Percentiles rank a stretch among this genome's conserved stretches.
phyloP scores from a whole-genome alignment of 2,329 filamentous ascomycete genomes.

The Phyllosticta ampelicida region DNA sequence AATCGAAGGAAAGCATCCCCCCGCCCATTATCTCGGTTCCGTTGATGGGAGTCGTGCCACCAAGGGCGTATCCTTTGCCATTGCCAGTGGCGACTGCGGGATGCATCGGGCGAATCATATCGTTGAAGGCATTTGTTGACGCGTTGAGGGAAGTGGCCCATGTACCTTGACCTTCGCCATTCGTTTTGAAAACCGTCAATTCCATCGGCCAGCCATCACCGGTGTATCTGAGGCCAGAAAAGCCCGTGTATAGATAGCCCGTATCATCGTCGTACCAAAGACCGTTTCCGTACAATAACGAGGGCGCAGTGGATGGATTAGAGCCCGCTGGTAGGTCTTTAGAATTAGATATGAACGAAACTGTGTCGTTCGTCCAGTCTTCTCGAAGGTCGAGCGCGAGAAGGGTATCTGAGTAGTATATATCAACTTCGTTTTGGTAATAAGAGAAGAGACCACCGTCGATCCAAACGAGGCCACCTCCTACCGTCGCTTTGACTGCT shows the following conservation, averaged over 20 bases:
- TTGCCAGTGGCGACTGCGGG: constrained; percentile 7
- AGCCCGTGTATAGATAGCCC: constrained; percentile 7
- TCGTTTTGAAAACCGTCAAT: constrained; percentile 10
- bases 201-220: not conserved
- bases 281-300: constrained; percentile 4
- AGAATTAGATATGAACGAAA: not conserved
- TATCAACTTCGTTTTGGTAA: not conserved
- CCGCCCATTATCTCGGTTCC: not conserved
- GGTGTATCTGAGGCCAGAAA: constrained; percentile 6
- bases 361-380: constrained; percentile 11
- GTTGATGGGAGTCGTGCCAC: constrained; percentile 1
- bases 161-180: constrained; percentile 7
- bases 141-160: constrained; percentile 3
- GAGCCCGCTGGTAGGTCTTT: constrained; percentile 2
- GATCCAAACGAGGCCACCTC: constrained; percentile 7
- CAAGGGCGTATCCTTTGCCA: constrained; percentile 10
- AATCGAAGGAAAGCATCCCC: constrained; percentile 11
- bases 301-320: constrained; percentile 9
- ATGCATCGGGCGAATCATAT: constrained; percentile 6
- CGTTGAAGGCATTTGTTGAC: not conserved
- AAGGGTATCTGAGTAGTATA: constrained; percentile 9
- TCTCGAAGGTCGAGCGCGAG: constrained; percentile 10
- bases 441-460: constrained; percentile 11
- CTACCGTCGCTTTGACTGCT: not conserved
- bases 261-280: constrained; percentile 7